Evolutionary conservation across 352 stramenopile genomes (phyloP).

Genomic region (Phytophthora europaea): DNA sequence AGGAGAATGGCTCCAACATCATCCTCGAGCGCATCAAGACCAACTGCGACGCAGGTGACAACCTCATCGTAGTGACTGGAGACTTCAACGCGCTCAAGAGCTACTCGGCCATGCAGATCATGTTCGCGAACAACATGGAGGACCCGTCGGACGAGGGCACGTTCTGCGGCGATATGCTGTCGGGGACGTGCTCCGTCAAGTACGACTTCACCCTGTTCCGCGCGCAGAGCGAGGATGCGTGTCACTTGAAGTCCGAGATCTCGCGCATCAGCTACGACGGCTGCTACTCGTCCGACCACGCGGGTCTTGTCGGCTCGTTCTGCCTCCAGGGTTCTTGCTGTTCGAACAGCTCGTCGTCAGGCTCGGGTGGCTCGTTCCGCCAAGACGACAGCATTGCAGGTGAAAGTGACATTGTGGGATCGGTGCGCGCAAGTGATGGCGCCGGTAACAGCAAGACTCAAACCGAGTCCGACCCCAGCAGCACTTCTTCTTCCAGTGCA

Average conservation of each 20-base stretch:
- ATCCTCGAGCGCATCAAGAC: constrained; percentile 61
- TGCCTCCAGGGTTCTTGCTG: constrained; percentile 74
- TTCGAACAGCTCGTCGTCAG: constrained; percentile 43
- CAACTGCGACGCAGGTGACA: constrained; percentile 65
- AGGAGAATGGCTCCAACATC: constrained; percentile 75
- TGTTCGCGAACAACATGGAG: constrained; percentile 57
- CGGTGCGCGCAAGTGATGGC: constrained; percentile 30
- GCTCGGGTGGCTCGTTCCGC: constrained; percentile 7
- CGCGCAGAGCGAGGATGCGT: constrained; percentile 50
- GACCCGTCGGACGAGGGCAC: constrained; percentile 67
- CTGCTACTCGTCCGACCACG: constrained; percentile 85
- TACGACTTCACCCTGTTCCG: constrained; percentile 77
- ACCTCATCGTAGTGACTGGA: constrained; percentile 69
- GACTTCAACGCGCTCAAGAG: constrained; percentile 80
- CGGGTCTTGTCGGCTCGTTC: constrained; percentile 62
- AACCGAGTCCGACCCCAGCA: constrained; percentile 10
- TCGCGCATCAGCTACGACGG: constrained; percentile 69
- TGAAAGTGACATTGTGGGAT: constrained; percentile 40
- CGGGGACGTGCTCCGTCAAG: constrained; percentile 66
- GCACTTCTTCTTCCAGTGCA: constrained; percentile 12
- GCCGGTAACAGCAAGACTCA: constrained; percentile 16
- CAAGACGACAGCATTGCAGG: constrained; percentile 24
- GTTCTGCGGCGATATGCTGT: constrained; percentile 79
- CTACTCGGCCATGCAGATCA: constrained; percentile 71
- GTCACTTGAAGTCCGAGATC: constrained; percentile 64